These are phyloP conservation scores for Monosporascus sp. DNA, from an alignment of 2,329 filamentous ascomycete genomes.

Conservation along the genomic window DNA sequence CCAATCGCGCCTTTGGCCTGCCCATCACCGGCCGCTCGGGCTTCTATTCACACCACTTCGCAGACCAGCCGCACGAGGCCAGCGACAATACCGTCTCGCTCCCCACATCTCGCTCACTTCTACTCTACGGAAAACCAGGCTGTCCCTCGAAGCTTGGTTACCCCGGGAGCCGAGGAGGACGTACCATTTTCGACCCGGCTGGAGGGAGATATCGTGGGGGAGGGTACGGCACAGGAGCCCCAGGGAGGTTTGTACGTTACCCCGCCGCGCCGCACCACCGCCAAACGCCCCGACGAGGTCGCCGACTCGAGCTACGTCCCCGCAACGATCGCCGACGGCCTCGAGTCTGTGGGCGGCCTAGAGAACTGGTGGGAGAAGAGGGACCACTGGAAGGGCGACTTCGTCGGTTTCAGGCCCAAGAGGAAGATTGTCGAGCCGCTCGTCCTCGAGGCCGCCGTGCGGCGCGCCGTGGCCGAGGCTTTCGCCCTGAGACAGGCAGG, in stretches of 20 bases:
- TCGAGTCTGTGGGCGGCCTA: slow-evolving; percentile 44
- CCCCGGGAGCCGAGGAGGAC: neutral
- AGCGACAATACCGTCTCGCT: slow-evolving; percentile 2
- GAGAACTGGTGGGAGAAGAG: slow-evolving; percentile 49
- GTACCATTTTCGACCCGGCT: too few relatives aligned
- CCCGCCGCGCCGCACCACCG: slow-evolving; percentile 20
- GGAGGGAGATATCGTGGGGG: too few relatives aligned
- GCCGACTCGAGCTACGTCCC: slow-evolving; percentile 39
- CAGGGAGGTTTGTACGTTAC: slow-evolving; percentile 6
- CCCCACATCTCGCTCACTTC: slow-evolving; percentile 9
- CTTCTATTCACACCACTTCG: slow-evolving; percentile 5
- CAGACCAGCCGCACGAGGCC: neutral
- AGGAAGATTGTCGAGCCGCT: slow-evolving; percentile 37
- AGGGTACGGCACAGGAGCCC: neutral
- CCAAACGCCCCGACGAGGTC: slow-evolving; percentile 24
- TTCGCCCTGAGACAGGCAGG: slow-evolving; percentile 37
- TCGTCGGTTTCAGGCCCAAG: slow-evolving; percentile 37
- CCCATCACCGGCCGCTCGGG: slow-evolving; percentile 15
- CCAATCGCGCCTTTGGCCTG: slow-evolving; percentile 13
- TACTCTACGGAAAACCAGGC: slow-evolving; percentile 19
- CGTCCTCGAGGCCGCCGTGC: slow-evolving; percentile 43
- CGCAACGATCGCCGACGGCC: slow-evolving; percentile 38
- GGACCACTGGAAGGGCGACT: slow-evolving; percentile 48
- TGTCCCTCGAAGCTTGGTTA: neutral
- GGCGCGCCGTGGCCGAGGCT: slow-evolving; percentile 49